Evolutionary conservation across 352 stramenopile species (phyloP), one percentile per base, ranked within the genome.

Genomic region (Pythium scleroteichum): DNA sequence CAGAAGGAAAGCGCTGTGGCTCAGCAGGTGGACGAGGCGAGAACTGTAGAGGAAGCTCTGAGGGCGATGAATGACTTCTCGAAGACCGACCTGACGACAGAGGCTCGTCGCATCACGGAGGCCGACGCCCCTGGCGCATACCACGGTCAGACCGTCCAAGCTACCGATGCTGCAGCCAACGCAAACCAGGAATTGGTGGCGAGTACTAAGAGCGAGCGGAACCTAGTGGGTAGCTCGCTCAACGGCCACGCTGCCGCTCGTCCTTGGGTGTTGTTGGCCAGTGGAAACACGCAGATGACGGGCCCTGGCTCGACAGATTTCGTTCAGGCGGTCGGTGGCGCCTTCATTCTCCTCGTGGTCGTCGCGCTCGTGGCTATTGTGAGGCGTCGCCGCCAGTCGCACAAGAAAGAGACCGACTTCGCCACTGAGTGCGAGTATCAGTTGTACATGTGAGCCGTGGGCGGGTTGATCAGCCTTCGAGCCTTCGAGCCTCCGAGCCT

Each of bases 241-340:
- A 35, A 35, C 29, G 29, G 10, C 10, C 29, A 10, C 10, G 29
- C 38, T 13, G 6, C 16, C 7, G 17, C 13, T 20, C 17, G 14
- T 17, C 38, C 13, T 44, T 13, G 38, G 7, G 3, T 13, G 10
- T 41, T 59, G 8, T 32, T 22, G 12, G 48, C n/a, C 12, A 39
- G 27, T 26, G 29, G n/a, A 13, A n/a, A 33, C 35, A 46, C 38
- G 39, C 23, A 46, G 22, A 3, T 45, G 13, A 17, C 20, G 17
- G 42, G 27, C 5, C 29, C 45, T 42, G 55, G 27, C 3, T 46
- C 42, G 27, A 53, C 41, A 4, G 42, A 62, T 12, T 33, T 67
- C 3, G 19, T 52, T 13, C 60, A 67, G 20, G 57, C 61, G 45
- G 56, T 67, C 23, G 60, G 60, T 2, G 60, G 51, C 8, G 60